Conservation (phyloP, 2,329 filamentous ascomycete species). For the Alternaria viburni region DNA sequence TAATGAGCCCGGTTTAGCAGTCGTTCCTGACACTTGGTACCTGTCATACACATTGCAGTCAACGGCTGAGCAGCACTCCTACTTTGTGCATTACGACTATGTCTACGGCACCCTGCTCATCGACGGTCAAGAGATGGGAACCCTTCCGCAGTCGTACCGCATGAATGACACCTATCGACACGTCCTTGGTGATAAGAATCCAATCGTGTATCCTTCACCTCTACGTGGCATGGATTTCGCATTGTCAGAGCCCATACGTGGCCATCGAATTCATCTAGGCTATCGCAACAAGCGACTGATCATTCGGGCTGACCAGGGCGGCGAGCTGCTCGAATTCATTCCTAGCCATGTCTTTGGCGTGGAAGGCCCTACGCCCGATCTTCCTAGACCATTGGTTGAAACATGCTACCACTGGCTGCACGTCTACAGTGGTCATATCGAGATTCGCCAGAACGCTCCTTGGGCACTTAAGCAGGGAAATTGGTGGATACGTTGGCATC, state of each 20-base stretch:
- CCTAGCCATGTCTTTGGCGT: conserved; percentile 33
- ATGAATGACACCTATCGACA: conserved; percentile 52
- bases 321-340: conserved; percentile 46
- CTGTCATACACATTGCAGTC: conserved; percentile 34
- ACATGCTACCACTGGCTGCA: conserved; percentile 68
- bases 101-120: conserved; percentile 58
- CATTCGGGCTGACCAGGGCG: conserved; percentile 50
- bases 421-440: conserved; percentile 52
- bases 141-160: conserved; percentile 60
- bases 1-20: conserved; percentile 11
- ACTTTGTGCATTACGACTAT: conserved; percentile 52
- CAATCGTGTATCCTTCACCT: conserved; percentile 61
- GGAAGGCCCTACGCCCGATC: not conserved
- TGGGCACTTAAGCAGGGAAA: conserved; percentile 50
- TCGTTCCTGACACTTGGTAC: conserved; percentile 38
- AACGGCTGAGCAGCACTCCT: conserved; percentile 29
- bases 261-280: conserved; percentile 63
- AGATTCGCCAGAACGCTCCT: conserved; percentile 57
- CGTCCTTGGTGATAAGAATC: conserved; percentile 61
- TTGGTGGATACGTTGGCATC: conserved; percentile 50
- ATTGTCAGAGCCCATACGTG: conserved; percentile 44
- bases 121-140: conserved; percentile 57
- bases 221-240: conserved; percentile 60
- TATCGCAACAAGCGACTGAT: conserved; percentile 50
- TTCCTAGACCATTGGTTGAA: conserved; percentile 59